Evolutionary conservation across 2,329 filamentous ascomycete species (phyloP).

Genomic region (Exophiala calicioides): DNA sequence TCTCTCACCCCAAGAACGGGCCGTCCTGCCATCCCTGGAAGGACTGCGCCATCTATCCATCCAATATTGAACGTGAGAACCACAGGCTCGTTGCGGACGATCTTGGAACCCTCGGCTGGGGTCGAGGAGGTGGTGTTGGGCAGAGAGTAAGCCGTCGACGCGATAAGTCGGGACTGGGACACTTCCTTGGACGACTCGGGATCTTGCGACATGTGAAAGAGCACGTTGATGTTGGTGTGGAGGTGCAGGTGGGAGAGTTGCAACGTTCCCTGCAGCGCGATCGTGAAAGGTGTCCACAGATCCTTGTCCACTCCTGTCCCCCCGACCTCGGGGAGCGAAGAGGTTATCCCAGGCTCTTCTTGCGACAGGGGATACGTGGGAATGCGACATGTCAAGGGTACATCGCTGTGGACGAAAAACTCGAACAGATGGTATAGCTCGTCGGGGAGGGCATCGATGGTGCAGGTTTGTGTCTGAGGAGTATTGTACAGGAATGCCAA

Average conservation of each 20-base stretch:
- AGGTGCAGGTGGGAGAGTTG: conserved; percentile 90
- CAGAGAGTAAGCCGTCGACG: conserved; percentile 82
- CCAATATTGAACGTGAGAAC: conserved; percentile 76
- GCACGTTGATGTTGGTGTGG: conserved; percentile 82
- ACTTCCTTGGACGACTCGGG: conserved; percentile 35
- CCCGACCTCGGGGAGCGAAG: conserved; percentile 22
- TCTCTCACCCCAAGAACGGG: conserved; percentile 28
- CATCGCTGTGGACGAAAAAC: conserved; percentile 98
- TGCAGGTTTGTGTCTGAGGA: conserved; percentile 60
- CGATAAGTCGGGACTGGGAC: conserved; percentile 75
- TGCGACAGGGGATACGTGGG: conserved; percentile 68
- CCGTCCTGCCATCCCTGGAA: conserved; percentile 32
- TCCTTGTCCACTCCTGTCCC: conserved; percentile 37
- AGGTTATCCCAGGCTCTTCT: conserved; percentile 20
- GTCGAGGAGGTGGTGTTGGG: conserved; percentile 50
- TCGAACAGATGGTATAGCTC: conserved; percentile 60
- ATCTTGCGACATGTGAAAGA: conserved; percentile 62
- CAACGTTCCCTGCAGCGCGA: conserved; percentile 84
- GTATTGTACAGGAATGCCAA: conserved; percentile 85
- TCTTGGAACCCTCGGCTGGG: conserved; percentile 56
- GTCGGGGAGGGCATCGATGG: conserved; percentile 55
- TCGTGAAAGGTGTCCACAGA: conserved; percentile 76
- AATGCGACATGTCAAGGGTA: conserved; percentile 86
- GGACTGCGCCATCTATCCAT: conserved; percentile 58
- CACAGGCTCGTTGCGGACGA: conserved; percentile 85